Base-by-base conservation (phyloP, 176 grass and related monocot species). In the Zoysia japonica region DNA sequence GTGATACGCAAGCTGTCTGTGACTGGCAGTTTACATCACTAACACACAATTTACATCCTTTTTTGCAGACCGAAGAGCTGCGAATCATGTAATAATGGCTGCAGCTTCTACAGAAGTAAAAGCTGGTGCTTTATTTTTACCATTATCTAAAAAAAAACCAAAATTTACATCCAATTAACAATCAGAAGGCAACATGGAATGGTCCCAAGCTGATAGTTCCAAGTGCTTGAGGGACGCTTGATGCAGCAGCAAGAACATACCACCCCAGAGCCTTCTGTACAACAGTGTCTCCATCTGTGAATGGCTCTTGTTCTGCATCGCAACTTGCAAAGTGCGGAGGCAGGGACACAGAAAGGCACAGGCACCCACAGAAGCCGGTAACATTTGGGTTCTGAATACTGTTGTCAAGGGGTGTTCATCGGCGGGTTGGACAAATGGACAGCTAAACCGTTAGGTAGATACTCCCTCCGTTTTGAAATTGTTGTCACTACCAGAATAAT, bases 251-350 rank as follows among this genome's bases (percentile, higher is more conserved):
- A 67, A 41, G 74, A 70, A 49, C 49, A 70, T 35, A 76, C 39
- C 71, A 72, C 65, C 60, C 57, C 59, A 80, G 86, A 84, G 79
- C 37, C 65, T 85, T 82, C 78, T 61, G 42, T 81, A 67, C 39
- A 82, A 43, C 54, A 78, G 79, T 64, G 52, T 12, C 52, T 1
- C 68, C 83, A 82, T 81, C 77, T 71, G 71, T 54, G 73, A 73
- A 50, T 85, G 73, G 43, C 68, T 51, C 65, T 69, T 53, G 43
- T 79, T 80, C 11, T 80, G 73, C 57, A 37, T 51, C 57, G 28
- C 87, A 85, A 85, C 49, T 81, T 85, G 87, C 82, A 60, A 84
- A 65, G 82, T 49, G 71, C 56, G 54, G 70, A 49, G 61, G 56
- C 36, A 12, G 65, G 28, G 65, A 2, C 65, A 78, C 56, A 55